Base-by-base conservation (phyloP, 192 early-diverging fungal genomes). In the Hyaloraphidium curvatum region DNA sequence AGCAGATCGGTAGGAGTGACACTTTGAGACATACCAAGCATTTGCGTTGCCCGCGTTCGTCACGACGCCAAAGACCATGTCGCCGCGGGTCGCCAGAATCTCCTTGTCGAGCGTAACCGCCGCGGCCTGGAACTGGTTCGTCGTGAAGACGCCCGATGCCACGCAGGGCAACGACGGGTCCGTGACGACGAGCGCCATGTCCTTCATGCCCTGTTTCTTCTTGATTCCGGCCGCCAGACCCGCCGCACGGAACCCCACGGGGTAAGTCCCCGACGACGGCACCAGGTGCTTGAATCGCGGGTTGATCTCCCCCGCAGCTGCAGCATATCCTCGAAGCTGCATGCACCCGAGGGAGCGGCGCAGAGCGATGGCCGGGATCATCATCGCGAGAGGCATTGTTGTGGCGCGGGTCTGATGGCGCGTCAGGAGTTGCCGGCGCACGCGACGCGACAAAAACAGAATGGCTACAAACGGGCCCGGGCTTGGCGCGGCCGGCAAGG, bases 21-120 rank as follows among this genome's bases (percentile, higher is more conserved):
- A n/a, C n/a, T n/a, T n/a, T n/a, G n/a, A n/a, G n/a, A n/a, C n/a
- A n/a, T n/a, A n/a, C n/a, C 43, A 91, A 0, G 93, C 93, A 60
- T 97, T 97, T 16, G 93, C 93, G 64, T 88, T 91, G 0, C 91
- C 89, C 11, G 87, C 85, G 62, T 96, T 93, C 21, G 80, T 75
- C 3, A 91, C 71, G 1, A 90, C 66, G 1, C 63, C 66, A 16
- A 59, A 59, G 16, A 77, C 63, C 27, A 58, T 62, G 40, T 63
- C 67, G 11, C 61, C 56, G 5, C 72, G 72, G 11, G 59, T 51
- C 17, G 71, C 50, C n/a, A 92, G 55, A 5, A 86, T 60, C 9
- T 69, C 65, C 3, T 73, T 65, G 31, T 82, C 83, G 5, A 86
- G 75, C 29, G 79, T 63, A 2, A 94, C 90, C 0, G 90, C 89